Evolutionary conservation across 768 basidiomycete species (phyloP), one percentile per base, ranked within the genome.

Genomic region (Peribolospora kevripleyi): DNA sequence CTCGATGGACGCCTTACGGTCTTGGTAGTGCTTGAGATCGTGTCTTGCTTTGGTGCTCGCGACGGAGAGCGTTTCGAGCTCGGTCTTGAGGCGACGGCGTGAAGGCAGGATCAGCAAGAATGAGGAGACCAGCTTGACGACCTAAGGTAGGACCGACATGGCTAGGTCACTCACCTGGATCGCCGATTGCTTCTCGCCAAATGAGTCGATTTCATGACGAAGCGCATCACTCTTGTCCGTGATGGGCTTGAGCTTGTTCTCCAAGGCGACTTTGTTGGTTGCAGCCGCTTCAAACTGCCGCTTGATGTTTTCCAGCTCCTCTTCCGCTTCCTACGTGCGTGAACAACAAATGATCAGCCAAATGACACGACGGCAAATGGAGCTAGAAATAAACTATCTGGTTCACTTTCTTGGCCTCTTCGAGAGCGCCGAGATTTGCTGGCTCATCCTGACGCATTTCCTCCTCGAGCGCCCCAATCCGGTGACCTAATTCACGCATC

Each of bases 371-470:
- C 25, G 25, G 25, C 25, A 25, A 25, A 25, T 1, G 25, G 25
- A 25, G 25, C 42, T 11, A 42, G 36, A 5, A 10, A 14, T n/a
- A 36, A 5, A 7, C 13, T 40, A 42, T 57, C 45, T 3, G 55
- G 57, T 3, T 56, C 60, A 78, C 81, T 60, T 71, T 64, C 63
- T 76, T 75, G 4, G 73, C 75, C 8, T 66, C 70, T 56, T 79
- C 70, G 10, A 82, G 67, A 10, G 72, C 74, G 25, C 73, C 69
- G n/a, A 82, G 70, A 60, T 74, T 73, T 6, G 74, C 75, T 2
- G 81, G 79, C 64, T 80, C 68, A 9, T 81, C 80, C 14, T 82
- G 79, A 55, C 80, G 25, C 49, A 59, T 50, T 53, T 57, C 45
- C 9, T 38, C 6, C 14, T 58, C 36, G 36, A 48, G 13, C 2